Percentiles rank a stretch among this genome's conserved stretches.
phyloP scores from a whole-genome alignment of 1,284 basidiomycete species.

The Omphalotus olearius region DNA sequence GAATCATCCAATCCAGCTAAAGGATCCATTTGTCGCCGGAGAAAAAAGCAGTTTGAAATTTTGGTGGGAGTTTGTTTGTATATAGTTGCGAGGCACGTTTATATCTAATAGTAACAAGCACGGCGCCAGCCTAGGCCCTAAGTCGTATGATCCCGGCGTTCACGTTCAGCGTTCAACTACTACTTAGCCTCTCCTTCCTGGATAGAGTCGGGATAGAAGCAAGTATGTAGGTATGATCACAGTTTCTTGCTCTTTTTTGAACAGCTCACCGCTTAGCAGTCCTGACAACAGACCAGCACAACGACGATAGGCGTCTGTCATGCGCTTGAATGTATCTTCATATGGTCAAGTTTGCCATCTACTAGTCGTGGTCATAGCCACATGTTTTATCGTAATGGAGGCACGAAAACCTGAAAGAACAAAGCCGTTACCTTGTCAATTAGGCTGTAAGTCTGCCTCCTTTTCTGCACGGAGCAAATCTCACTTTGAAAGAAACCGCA shows the following conservation, averaged over 20 bases:
- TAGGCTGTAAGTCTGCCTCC: neutral
- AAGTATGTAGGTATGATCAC: too few relatives aligned
- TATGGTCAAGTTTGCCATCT: slow-evolving; percentile 8
- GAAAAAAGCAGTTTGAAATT: neutral
- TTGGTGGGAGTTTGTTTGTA: neutral
- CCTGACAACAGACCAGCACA: too few relatives aligned
- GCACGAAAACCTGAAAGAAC: neutral
- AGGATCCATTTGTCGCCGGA: slow-evolving; percentile 22
- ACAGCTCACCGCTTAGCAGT: too few relatives aligned
- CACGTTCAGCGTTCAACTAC: too few relatives aligned
- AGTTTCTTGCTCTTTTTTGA: too few relatives aligned
- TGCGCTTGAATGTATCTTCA: slow-evolving; percentile 4
- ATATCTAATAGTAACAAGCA: neutral
- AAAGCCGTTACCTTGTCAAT: neutral
- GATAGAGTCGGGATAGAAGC: too few relatives aligned
- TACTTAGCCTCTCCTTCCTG: too few relatives aligned
- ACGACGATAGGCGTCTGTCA: neutral
- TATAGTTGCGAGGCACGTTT: neutral
- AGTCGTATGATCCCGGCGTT: too few relatives aligned
- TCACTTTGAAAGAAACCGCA: too few relatives aligned
- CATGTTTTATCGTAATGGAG: neutral
- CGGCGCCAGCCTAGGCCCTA: neutral
- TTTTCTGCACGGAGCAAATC: too few relatives aligned
- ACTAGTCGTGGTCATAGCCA: neutral
- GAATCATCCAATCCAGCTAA: slow-evolving; percentile 55